These are phyloP conservation scores for Trametes polyzona DNA, from an alignment of 1,284 basidiomycete species.

Conservation along the genomic window DNA sequence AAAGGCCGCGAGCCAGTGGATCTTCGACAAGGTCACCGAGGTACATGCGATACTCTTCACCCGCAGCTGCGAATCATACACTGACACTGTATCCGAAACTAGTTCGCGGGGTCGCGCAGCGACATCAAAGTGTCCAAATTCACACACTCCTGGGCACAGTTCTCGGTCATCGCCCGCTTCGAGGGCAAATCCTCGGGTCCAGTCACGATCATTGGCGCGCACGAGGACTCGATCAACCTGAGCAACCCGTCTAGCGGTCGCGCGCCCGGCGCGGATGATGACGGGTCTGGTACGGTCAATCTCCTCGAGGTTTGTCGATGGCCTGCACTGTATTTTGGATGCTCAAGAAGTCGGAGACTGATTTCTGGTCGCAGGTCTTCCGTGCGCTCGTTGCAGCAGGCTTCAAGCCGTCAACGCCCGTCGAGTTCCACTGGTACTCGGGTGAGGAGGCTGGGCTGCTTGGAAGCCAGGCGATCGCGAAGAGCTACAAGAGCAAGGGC, in stretches of 20 bases:
- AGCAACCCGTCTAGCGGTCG: conserved; percentile 44
- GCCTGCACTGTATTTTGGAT: no score
- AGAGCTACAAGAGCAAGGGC: conserved; percentile 53
- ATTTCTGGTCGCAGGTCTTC: conserved; percentile 39
- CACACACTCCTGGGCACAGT: conserved; percentile 67
- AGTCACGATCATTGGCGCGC: conserved; percentile 63
- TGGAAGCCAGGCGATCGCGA: conserved; percentile 67
- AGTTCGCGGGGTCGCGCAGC: conserved; percentile 43
- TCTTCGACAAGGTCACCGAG: conserved; percentile 39
- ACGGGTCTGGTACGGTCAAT: conserved; percentile 72
- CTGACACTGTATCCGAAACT: background rate
- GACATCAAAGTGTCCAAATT: conserved; percentile 58
- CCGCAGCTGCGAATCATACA: background rate
- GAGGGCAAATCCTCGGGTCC: conserved; percentile 43
- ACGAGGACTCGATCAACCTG: conserved; percentile 68
- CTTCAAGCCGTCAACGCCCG: conserved; percentile 56
- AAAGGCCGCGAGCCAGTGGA: conserved; percentile 43
- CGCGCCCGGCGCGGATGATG: conserved; percentile 73
- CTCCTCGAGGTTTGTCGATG: conserved; percentile 49
- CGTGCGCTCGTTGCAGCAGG: conserved; percentile 54
- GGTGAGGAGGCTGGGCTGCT: conserved; percentile 72
- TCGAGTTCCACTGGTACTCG: conserved; percentile 73
- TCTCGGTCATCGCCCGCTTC: conserved; percentile 65
- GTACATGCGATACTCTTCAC: conserved; percentile 26
- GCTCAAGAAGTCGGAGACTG: background rate